A percentile compares a stretch with the other conserved stretches of the same genome.
Evolutionary conservation across 345 rosid species (phyloP).

Genomic region (Kernera saxatilis): DNA sequence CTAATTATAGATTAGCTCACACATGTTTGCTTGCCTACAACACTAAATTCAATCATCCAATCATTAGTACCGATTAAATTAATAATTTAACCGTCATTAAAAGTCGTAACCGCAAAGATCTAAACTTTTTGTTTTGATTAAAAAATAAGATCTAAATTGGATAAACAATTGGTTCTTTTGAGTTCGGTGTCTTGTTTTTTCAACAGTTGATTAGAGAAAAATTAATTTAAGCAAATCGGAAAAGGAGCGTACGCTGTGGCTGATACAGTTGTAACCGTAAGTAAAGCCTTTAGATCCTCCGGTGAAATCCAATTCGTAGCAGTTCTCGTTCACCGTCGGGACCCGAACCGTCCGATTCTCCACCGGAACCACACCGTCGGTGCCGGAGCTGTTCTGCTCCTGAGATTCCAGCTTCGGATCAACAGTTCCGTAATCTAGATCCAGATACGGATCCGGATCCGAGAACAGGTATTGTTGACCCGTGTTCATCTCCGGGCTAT

Average conservation of each 20-base stretch:
- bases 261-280: conserved; percentile 46
- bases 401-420: conserved; percentile 60
- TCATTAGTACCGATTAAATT: conserved; percentile 15
- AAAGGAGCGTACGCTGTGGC: conserved; percentile 57
- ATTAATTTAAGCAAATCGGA: neutral
- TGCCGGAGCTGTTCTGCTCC: conserved; percentile 74
- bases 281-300: conserved; percentile 42
- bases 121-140: neutral
- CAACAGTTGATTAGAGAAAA: neutral
- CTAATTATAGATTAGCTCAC: neutral
- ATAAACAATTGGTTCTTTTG: conserved; percentile 9
- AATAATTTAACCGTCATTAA: neutral
- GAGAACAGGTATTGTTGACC: conserved; percentile 58
- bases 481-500: conserved; percentile 52
- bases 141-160: neutral
- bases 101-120: neutral
- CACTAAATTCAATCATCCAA: neutral
- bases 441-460: conserved; percentile 74
- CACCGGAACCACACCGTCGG: conserved; percentile 88
- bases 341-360: conserved; percentile 36
- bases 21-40: neutral
- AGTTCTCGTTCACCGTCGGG: conserved; percentile 42
- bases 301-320: conserved; percentile 56
- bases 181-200: neutral
- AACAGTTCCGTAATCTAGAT: conserved; percentile 56